Evolutionary conservation across 352 stramenopile species (phyloP), one percentile per base, ranked within the genome.

Genomic region (Globisporangium canariense): DNA sequence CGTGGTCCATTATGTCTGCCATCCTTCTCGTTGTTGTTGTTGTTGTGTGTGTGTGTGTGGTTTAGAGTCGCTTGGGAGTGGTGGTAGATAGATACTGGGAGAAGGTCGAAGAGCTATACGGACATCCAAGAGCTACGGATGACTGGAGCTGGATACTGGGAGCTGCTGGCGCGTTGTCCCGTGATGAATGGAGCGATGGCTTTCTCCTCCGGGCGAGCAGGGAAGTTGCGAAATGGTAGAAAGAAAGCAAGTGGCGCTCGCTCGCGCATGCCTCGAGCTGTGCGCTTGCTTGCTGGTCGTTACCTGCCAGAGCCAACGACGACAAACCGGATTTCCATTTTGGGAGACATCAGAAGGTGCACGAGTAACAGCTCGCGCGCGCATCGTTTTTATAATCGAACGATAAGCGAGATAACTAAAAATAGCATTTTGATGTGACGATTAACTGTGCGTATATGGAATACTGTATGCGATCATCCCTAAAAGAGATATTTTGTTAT

Each of bases 171-270:
- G 41, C 22, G 10, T n/a, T 54, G 49, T 54, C 50, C 36, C 14
- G 18, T 40, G 25, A 28, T 28, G 25, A 28, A 56, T 36, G 14
- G 22, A 56, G 7, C 28, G 50, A 43, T 28, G 30, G 18, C 41
- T 58, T 22, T 22, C 43, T 49, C 7, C 43, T 49, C 41, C 41
- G 8, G 28, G 30, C 51, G 18, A 58, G 30, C 51, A 43, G 51
- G 51, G 36, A 43, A 58, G 4, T 43, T 43, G 51, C 16, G 51
- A 28, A 58, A 58, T 58, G 51, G 51, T 58, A 18, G 51, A 43
- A 58, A 43, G 30, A 58, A 58, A 43, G 51, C 30, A 28, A 38
- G 36, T 5, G 13, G 38, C 34, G 18, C 32, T n/a, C 54, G 49
- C 20, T 20, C 49, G 18, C 34, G 20, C 7, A 40, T 45, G 38